Conservation (phyloP, 2,329 filamentous ascomycete species). For the Sordariomycetes sp. region DNA sequence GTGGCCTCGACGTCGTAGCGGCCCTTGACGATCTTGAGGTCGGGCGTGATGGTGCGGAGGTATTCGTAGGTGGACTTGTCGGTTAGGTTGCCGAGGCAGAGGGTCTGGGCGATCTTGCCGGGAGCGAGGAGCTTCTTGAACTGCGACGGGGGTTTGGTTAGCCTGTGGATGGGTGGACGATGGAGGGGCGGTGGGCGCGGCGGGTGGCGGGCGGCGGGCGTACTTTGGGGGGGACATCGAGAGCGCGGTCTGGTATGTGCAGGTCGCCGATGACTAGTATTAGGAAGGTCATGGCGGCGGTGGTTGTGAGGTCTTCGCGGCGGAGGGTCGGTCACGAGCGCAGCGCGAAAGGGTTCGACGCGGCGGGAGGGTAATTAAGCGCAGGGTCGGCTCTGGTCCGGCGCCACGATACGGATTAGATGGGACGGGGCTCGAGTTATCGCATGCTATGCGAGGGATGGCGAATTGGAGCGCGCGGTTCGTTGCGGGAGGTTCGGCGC, state of each 20-base stretch:
- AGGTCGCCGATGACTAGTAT: conserved; percentile 89
- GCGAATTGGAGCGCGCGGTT: not conserved
- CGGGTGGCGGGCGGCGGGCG: conserved; percentile 2
- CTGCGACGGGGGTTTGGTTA: conserved; percentile 26
- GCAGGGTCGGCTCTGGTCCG: not conserved
- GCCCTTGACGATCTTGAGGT: conserved; percentile 60
- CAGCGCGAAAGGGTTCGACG: not conserved
- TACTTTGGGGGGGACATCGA: conserved; percentile 87
- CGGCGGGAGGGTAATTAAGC: not conserved
- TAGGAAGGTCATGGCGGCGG: conserved; percentile 66
- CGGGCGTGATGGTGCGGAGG: conserved; percentile 62
- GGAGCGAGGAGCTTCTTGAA: conserved; percentile 79
- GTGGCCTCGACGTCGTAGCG: conserved; percentile 58
- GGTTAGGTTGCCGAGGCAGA: conserved; percentile 72
- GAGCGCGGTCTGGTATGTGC: conserved; percentile 84
- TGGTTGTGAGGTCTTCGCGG: too few relatives aligned
- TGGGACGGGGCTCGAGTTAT: not conserved
- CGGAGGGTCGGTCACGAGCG: not conserved
- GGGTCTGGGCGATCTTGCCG: conserved; percentile 72
- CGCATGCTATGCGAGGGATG: not conserved
- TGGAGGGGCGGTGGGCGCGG: conserved; percentile 35
- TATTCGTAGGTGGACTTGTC: conserved; percentile 75
- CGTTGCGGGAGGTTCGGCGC: not conserved
- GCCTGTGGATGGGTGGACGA: not conserved
- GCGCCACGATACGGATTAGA: not conserved